Base-by-base conservation (phyloP, 306 rosid genomes). In the Heteromeles arbutifolia region DNA sequence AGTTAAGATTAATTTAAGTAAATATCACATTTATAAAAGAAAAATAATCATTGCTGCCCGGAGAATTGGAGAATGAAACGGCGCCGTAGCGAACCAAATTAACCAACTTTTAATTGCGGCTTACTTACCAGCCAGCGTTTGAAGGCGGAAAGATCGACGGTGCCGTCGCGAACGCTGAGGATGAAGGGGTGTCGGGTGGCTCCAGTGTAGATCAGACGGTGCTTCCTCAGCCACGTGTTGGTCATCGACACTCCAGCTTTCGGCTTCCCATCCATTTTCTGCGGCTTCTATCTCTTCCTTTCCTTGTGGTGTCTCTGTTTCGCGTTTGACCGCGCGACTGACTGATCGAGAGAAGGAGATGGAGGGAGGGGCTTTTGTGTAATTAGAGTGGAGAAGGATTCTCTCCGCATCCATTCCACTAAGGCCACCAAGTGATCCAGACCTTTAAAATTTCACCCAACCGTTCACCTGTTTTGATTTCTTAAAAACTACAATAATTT, bases 181-280 rank as follows among this genome's bases (percentile, higher is more conserved):
- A 92, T 72, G n/a, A 94, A n/a, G 63, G 93, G 96, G 82, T 90
- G 98, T 53, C 86, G 82, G 17, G 95, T 92, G 48, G 97, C 92
- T 11, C 73, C 94, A 4, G 45, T 34, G 85, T 83, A 86, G 67
- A 81, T 57, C 50, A 59, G 65, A 37, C 90, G 82, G 84, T 95
- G 97, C 84, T 90, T 95, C 82, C 79, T 87, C 76, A 78, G 69
- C 98, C 95, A 92, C 17, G 82, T 59, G 56, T 88, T 93, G 2
- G 70, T 81, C 80, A 76, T 73, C 14, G 24, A 32, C 13, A 29
- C 73, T 5, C 66, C 76, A 15, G 21, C 65, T 66, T 86, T 78
- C 76, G 77, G 57, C 74, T 73, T 84, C 53, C 72, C 90, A 1
- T 50, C 75, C 83, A 59, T 83, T 15, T 44, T 24, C 58, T 12